Percentiles rank a stretch among this genome's conserved stretches.
Evolutionary conservation across 768 basidiomycete species (phyloP).

Genomic region (Mycena filopes): DNA sequence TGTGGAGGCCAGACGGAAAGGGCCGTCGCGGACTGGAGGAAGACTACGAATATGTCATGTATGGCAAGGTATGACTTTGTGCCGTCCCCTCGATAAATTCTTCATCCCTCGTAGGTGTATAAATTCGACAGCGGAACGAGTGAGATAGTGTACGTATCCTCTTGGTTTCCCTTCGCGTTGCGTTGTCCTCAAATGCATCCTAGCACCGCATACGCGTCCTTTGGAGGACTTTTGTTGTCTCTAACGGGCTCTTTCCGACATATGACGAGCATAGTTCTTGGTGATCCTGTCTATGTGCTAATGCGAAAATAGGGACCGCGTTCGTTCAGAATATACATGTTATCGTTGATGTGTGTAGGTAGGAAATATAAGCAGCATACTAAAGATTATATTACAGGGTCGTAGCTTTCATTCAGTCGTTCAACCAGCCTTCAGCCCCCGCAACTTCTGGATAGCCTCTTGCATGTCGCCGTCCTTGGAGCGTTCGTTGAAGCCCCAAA

Average conservation of each 20-base stretch:
- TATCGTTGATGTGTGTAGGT: conserved; percentile 25
- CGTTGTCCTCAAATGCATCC: conserved; percentile 27
- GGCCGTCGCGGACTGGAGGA: conserved; percentile 86
- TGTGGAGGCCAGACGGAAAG: conserved; percentile 89
- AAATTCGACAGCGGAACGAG: conserved; percentile 90
- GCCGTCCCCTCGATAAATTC: neutral
- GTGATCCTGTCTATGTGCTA: conserved; percentile 91
- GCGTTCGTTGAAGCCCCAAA: conserved; percentile 51
- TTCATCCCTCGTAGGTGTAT: conserved; percentile 74
- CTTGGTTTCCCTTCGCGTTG: conserved; percentile 40
- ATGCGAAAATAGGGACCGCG: conserved; percentile 70
- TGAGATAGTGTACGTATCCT: conserved; percentile 76
- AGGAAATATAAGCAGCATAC: conserved; percentile 12
- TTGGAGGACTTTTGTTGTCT: conserved; percentile 95
- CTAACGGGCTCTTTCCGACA: conserved; percentile 93
- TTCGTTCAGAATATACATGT: conserved; percentile 23
- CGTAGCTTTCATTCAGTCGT: neutral
- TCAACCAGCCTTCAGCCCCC: conserved; percentile 51
- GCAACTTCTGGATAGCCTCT: conserved; percentile 56
- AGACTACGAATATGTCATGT: conserved; percentile 99
- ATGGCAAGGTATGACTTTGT: conserved; percentile 80
- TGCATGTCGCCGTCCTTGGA: conserved; percentile 49
- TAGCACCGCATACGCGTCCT: conserved; percentile 96
- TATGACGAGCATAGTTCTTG: conserved; percentile 90
- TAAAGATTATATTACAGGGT: conserved; percentile 28